These are phyloP conservation scores for Globisporangium polare DNA, from an alignment of 352 stramenopile species.

Conservation along the genomic window DNA sequence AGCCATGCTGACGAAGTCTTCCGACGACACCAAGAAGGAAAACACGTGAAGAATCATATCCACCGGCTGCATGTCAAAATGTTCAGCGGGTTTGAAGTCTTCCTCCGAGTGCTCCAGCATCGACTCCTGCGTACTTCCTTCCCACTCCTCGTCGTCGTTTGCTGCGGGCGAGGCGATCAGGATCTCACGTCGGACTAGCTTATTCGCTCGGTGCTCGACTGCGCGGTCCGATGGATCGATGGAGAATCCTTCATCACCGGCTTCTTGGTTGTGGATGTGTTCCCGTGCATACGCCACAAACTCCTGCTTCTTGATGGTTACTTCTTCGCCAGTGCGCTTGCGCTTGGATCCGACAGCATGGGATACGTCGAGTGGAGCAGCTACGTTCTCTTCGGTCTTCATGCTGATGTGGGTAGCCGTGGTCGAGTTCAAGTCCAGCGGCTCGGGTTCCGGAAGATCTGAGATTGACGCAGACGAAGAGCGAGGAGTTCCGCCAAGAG, in stretches of 20 bases:
- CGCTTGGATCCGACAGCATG: constrained; percentile 13
- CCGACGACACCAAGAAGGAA: constrained; percentile 73
- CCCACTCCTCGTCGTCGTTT: constrained; percentile 78
- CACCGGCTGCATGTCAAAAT: constrained; percentile 83
- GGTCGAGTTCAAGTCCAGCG: constrained; percentile 33
- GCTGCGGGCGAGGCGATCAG: constrained; percentile 75
- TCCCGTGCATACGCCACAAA: constrained; percentile 76
- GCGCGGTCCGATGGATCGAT: constrained; percentile 82
- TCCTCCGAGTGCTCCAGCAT: constrained; percentile 30
- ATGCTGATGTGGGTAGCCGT: constrained; percentile 1
- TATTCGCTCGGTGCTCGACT: constrained; percentile 80
- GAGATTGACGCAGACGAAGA: constrained; percentile 18
- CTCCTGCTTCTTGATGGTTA: constrained; percentile 15
- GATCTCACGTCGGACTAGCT: constrained; percentile 81
- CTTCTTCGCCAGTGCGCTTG: constrained; percentile 13
- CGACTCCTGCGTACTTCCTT: constrained; percentile 30
- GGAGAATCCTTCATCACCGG: constrained; percentile 77
- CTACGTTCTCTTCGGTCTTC: constrained; percentile 8
- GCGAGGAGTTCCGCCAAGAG: constrained; percentile 55
- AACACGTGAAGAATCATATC: constrained; percentile 89
- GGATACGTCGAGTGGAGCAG: neutral
- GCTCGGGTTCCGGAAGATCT: constrained; percentile 35
- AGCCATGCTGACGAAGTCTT: constrained; percentile 67
- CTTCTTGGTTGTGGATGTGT: constrained; percentile 77
- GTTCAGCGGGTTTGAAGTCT: constrained; percentile 42